phyloP scores from a whole-genome alignment of 1,139 yeast species.

The Entelexis sorbosivorans region DNA sequence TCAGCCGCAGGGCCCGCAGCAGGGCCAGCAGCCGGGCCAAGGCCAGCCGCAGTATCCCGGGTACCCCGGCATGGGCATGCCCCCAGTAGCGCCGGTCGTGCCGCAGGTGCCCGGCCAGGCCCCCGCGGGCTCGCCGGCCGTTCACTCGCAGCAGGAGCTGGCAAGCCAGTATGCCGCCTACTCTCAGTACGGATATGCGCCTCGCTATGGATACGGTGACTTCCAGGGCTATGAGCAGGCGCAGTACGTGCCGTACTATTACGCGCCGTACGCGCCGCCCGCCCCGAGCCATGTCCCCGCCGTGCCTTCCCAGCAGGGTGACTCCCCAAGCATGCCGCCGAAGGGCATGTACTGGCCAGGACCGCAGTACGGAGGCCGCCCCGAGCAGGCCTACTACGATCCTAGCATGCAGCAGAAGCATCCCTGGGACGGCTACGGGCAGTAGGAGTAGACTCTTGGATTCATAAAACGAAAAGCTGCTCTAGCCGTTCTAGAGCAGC shows the following conservation, averaged over 20 bases:
- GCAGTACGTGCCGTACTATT: constrained; percentile 9
- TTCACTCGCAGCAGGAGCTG: constrained; percentile 5
- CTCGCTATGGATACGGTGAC: constrained; percentile 7
- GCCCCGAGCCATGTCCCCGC: constrained; percentile 4
- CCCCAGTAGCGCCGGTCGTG: constrained; percentile 2
- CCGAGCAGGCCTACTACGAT: constrained; percentile 15
- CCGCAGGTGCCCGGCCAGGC: constrained; percentile 9
- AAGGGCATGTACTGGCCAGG: constrained; percentile 12
- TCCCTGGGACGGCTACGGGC: constrained; percentile 16
- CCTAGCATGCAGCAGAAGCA: constrained; percentile 12
- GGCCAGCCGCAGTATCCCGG: constrained; percentile 11
- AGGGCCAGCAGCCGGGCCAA: constrained; percentile 13
- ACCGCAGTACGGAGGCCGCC: constrained; percentile 6
- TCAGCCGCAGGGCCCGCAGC: constrained; percentile 14
- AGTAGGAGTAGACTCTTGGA: constrained; percentile 8
- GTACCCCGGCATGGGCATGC: constrained; percentile 6
- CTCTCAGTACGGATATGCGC: constrained; percentile 3
- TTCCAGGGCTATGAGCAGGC: constrained; percentile 9
- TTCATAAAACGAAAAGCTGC: neutral
- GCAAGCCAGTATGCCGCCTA: constrained; percentile 6
- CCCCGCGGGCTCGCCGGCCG: constrained; percentile 7
- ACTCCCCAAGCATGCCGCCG: constrained; percentile 9
- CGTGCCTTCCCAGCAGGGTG: constrained; percentile 7
- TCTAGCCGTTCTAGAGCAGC: neutral
- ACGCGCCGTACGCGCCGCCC: constrained; percentile 11